These are phyloP conservation scores for Phytophthora citrophthora DNA, from an alignment of 352 stramenopile genomes.

Conservation along the genomic window DNA sequence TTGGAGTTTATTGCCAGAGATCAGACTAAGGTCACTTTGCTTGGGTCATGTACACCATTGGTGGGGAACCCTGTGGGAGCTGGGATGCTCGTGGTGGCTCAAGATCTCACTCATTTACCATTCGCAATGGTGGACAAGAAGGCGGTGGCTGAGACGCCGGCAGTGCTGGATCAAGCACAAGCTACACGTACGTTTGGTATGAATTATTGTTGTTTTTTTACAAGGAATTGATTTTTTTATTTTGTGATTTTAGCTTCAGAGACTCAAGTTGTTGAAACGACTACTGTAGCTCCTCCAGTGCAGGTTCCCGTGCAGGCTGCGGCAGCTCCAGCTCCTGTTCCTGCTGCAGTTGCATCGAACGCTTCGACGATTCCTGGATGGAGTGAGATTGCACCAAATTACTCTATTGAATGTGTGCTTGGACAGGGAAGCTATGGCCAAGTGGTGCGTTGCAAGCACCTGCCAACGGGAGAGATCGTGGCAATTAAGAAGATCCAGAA, in stretches of 20 bases:
- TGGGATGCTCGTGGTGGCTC: conserved; percentile 83
- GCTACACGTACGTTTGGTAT: conserved; percentile 45
- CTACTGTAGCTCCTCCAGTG: conserved; percentile 9
- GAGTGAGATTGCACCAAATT: conserved; percentile 82
- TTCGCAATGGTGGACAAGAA: conserved; percentile 51
- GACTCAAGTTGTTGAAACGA: conserved; percentile 9
- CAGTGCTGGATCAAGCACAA: conserved; percentile 56
- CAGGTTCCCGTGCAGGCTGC: conserved; percentile 23
- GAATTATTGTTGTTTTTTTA: background rate
- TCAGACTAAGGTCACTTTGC: conserved; percentile 62
- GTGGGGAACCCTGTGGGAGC: conserved; percentile 76
- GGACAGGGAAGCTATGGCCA: conserved; percentile 88
- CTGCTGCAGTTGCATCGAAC: conserved; percentile 50
- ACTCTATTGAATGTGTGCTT: conserved; percentile 87
- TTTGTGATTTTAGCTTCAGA: conserved; percentile 31
- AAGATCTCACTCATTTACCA: conserved; percentile 65
- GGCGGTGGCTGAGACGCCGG: conserved; percentile 58
- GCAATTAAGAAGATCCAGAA: conserved; percentile 92
- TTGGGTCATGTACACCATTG: conserved; percentile 76
- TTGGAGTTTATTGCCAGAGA: conserved; percentile 68
- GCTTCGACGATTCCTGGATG: conserved; percentile 80
- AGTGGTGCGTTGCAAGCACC: conserved; percentile 87
- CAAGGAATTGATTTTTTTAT: conserved; percentile 2
- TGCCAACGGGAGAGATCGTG: conserved; percentile 88
- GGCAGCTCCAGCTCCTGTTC: conserved; percentile 13